Evolutionary conservation across 192 early-diverging fungal genomes (phyloP).

Genomic region (Coemansia sp.): DNA sequence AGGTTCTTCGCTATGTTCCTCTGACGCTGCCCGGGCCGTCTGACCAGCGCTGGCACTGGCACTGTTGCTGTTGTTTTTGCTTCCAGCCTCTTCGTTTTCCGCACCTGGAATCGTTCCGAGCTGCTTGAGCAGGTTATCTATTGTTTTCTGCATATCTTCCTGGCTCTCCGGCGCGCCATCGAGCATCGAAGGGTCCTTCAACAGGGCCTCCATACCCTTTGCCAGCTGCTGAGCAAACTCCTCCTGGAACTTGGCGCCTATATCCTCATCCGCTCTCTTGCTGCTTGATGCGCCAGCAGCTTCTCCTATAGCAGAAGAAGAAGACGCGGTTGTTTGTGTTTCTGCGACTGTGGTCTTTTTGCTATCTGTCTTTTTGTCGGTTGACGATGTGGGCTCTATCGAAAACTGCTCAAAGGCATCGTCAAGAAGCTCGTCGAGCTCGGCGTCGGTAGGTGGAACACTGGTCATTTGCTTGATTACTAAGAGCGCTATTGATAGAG

Average conservation of each 20-base stretch:
- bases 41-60: not conserved
- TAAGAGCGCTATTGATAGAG: not conserved
- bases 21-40: not conserved
- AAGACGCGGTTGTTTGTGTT: conserved; percentile 1
- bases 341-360: not conserved
- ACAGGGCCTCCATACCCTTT: conserved; percentile 75
- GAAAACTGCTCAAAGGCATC: conserved; percentile 79
- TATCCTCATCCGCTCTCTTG: not conserved
- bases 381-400: conserved; percentile 40
- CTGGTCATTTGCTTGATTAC: conserved; percentile 30
- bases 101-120: conserved; percentile 54
- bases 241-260: conserved; percentile 56
- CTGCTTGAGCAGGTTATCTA: conserved; percentile 75
- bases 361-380: conserved; percentile 20
- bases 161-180: conserved; percentile 28
- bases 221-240: conserved; percentile 76
- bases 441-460: conserved; percentile 59
- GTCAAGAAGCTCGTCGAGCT: conserved; percentile 71
- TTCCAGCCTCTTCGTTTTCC: conserved; percentile 24
- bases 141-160: conserved; percentile 66
- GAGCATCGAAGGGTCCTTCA: conserved; percentile 38
- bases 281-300: not conserved
- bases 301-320: not conserved
- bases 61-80: conserved; percentile 12
- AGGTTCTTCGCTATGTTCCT: conserved; percentile 3